Evolutionary conservation across 2,329 filamentous ascomycete genomes (phyloP), one percentile per base, ranked within the genome.

Genomic region (Colletotrichum sp.): DNA sequence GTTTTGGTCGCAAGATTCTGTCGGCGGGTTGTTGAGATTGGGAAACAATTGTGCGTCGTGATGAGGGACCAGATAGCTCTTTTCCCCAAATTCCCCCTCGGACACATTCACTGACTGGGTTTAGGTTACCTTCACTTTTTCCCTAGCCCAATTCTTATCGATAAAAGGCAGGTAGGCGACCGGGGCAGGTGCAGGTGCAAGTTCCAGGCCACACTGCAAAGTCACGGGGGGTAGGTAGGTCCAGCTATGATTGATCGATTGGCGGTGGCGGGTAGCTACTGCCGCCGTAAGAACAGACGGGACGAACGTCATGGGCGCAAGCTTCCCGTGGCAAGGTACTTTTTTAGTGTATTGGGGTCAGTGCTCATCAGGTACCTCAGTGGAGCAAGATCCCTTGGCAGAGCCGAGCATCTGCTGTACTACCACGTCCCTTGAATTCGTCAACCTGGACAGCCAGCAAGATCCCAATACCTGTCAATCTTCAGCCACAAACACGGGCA

Each of bases 111-210:
- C 69, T 66, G 55, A 43, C 70, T 73, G 39, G 73, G 73, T 65
- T 65, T 68, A 58, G 73, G 73, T 74, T 69, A 70, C 73, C 73
- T 75, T 75, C 62, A 75, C 73, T 75, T 75, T 75, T 75, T 58
- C 64, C 67, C 32, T 68, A 27, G 52, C 66, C 66, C 32, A 34
- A 30, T 71, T 34, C 73, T 75, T 75, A 75, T 75, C 73, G 73
- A 75, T 75, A 75, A 75, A 56, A n/a, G 16, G 32, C 61, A 36
- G 16, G 69, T 36, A 25, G 72, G 72, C 27, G 27, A 56, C 36
- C 55, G 30, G 36, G 61, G 71, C 34, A 69, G 22, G 71, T 61
- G 61, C 68, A 71, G 68, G 48, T 71, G 55, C 68, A 71, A 61
- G 48, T 71, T 61, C 66, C 43, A 36, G 36, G 8, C 30, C 13